Evolutionary conservation across 2,329 filamentous ascomycete species (phyloP).

Genomic region (Pyrenophora graminea): DNA sequence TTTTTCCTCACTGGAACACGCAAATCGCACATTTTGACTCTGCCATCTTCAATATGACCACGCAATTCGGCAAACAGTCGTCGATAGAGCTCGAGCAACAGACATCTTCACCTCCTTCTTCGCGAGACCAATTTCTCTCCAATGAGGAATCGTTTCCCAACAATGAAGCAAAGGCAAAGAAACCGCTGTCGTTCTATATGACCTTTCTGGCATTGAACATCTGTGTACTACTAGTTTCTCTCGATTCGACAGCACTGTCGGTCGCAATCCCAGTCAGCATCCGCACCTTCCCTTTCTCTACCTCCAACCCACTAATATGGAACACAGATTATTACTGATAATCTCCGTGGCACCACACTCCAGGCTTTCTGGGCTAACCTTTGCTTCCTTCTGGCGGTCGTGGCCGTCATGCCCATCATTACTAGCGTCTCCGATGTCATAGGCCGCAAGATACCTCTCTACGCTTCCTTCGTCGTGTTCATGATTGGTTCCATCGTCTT

Average conservation of each 20-base stretch:
- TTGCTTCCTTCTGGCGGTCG: constrained; percentile 25
- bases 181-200: not conserved
- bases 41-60: too few relatives aligned
- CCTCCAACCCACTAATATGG: not conserved
- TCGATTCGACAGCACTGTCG: not conserved
- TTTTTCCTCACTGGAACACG: too few relatives aligned
- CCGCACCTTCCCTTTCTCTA: not conserved
- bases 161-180: not conserved
- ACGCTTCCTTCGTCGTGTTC: constrained; percentile 46
- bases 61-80: too few relatives aligned
- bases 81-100: too few relatives aligned
- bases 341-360: not conserved
- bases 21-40: too few relatives aligned
- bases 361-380: constrained; percentile 65
- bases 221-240: not conserved
- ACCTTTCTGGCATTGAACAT: not conserved
- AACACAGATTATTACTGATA: not conserved
- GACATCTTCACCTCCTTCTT: not conserved
- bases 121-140: not conserved
- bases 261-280: not conserved
- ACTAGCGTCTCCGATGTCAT: constrained; percentile 31
- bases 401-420: constrained; percentile 37
- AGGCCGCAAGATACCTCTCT: constrained; percentile 29
- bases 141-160: too few relatives aligned
- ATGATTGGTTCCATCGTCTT: constrained; percentile 54